Conservation (phyloP, 805 yeast species). For the Blastobotrys peoriensis region DNA sequence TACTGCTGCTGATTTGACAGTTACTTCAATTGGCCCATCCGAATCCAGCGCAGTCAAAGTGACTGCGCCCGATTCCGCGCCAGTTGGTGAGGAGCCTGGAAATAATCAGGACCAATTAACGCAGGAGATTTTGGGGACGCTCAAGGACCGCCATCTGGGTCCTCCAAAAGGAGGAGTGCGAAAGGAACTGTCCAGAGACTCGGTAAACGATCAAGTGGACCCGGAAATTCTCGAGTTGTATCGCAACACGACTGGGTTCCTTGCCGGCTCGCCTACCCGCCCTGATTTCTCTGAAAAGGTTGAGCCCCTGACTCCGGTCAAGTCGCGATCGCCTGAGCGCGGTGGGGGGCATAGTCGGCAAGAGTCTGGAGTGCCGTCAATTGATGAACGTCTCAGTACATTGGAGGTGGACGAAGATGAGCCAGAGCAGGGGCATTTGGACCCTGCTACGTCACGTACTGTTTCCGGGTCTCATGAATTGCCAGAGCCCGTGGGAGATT, state of each 20-base stretch:
- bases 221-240: conserved; percentile 29
- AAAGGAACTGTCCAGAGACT: conserved; percentile 1
- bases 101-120: conserved; percentile 13
- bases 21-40: too few relatives aligned
- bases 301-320: conserved; percentile 24
- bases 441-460: too few relatives aligned
- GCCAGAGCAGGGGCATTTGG: not conserved
- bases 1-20: too few relatives aligned
- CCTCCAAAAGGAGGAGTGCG: not conserved
- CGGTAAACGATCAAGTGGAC: conserved; percentile 18
- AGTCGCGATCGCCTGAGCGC: conserved; percentile 9
- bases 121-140: conserved; percentile 15
- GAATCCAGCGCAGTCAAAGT: too few relatives aligned
- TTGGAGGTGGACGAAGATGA: not conserved
- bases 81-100: not conserved
- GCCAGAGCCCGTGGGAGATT: not conserved
- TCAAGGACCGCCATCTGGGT: conserved; percentile 4
- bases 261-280: conserved; percentile 26
- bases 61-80: too few relatives aligned
- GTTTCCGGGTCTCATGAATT: too few relatives aligned
- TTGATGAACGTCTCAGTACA: not conserved
- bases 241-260: conserved; percentile 24
- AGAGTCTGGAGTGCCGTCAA: conserved; percentile 8
- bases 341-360: not conserved
- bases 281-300: conserved; percentile 14